These are phyloP conservation scores for Leishmania martiniquensis DNA, from an alignment of 208 protist genomes.

Conservation along the genomic window DNA sequence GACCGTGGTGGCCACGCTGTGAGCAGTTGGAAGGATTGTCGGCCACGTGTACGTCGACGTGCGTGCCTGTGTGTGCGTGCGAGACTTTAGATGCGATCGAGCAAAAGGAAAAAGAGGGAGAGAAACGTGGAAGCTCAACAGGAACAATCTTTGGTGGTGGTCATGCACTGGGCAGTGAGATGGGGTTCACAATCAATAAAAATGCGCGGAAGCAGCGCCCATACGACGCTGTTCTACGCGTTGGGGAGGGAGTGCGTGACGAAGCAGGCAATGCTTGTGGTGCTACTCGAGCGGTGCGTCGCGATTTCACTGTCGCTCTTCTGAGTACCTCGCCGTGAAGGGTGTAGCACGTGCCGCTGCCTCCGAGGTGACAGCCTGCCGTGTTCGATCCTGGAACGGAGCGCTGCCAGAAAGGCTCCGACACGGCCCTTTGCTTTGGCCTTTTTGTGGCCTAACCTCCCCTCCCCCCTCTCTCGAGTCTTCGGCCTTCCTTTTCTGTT, in stretches of 20 bases:
- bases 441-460: too few relatives aligned
- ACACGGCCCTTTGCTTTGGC: not conserved
- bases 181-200: too few relatives aligned
- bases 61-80: too few relatives aligned
- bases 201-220: not conserved
- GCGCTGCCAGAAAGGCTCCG: not conserved
- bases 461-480: too few relatives aligned
- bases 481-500: not conserved
- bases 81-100: too few relatives aligned
- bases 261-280: not conserved
- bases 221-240: not conserved
- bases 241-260: not conserved
- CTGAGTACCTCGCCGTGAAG: not conserved
- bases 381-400: not conserved
- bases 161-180: too few relatives aligned
- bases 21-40: too few relatives aligned
- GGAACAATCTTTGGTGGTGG: too few relatives aligned
- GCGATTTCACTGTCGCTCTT: not conserved
- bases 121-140: too few relatives aligned
- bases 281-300: not conserved
- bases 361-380: not conserved
- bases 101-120: too few relatives aligned
- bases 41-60: not conserved
- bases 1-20: too few relatives aligned
- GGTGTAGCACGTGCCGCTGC: not conserved